Percentiles rank a stretch among this genome's conserved stretches.
phyloP scores from a whole-genome alignment of 2,329 filamentous ascomycete genomes.

The Pestalotiopsis sp. region DNA sequence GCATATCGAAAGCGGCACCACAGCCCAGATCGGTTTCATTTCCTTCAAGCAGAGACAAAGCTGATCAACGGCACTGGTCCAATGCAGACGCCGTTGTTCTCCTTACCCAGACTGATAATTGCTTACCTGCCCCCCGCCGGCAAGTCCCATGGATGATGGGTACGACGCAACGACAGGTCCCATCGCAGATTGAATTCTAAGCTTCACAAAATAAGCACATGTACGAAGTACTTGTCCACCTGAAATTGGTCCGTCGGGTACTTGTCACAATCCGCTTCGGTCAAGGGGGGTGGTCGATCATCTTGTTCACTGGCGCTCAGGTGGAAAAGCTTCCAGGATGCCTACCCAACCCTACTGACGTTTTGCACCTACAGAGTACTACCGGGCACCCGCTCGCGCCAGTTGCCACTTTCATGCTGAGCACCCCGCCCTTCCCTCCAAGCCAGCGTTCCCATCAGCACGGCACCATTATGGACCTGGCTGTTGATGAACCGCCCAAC shows the following conservation, averaged over 20 bases:
- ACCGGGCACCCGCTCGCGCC: background rate
- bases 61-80: background rate
- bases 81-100: background rate
- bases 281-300: background rate
- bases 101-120: background rate
- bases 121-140: background rate
- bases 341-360: background rate
- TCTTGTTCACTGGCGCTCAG: background rate
- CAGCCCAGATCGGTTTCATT: background rate
- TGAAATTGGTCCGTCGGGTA: background rate
- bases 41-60: background rate
- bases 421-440: background rate
- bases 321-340: background rate
- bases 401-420: conserved; percentile 6
- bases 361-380: background rate
- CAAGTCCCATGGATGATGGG: background rate
- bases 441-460: background rate
- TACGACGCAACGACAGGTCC: background rate
- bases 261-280: background rate
- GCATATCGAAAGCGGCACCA: background rate
- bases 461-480: background rate
- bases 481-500: background rate
- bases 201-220: background rate
- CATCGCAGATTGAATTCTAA: background rate
- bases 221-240: background rate